A percentile compares a stretch with the other conserved stretches of the same genome.
phyloP scores from a whole-genome alignment of 768 basidiomycete genomes.

The Royoungia palumana region DNA sequence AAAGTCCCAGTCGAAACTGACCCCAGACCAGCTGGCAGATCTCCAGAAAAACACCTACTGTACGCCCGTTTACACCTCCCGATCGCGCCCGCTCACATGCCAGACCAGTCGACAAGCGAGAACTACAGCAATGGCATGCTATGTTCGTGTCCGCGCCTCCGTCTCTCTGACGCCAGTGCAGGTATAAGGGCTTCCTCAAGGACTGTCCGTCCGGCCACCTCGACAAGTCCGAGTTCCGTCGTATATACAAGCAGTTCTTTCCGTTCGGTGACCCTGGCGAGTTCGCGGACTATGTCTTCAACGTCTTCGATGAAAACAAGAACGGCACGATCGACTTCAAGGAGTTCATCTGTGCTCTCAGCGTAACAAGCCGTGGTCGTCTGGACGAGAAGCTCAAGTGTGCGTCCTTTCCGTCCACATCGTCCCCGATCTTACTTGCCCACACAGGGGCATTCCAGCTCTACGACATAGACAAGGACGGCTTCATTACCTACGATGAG shows the following conservation, averaged over 20 bases:
- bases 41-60: constrained; percentile 99
- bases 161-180: constrained; percentile 30
- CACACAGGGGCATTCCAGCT: constrained; percentile 95
- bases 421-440: constrained; percentile 16
- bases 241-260: constrained; percentile 99
- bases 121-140: constrained; percentile 91
- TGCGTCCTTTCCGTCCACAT: constrained; percentile 39
- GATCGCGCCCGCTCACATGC: constrained; percentile 18
- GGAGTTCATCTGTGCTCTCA: constrained; percentile 97
- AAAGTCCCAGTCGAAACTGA: constrained; percentile 94
- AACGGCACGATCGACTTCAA: constrained; percentile 99
- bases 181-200: constrained; percentile 99
- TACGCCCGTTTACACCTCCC: constrained; percentile 34
- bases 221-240: constrained; percentile 91
- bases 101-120: constrained; percentile 84
- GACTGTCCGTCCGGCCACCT: constrained; percentile 97
- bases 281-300: constrained; percentile 98
- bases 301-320: constrained; percentile 93
- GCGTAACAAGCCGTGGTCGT: constrained; percentile 88
- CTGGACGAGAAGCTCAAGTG: constrained; percentile 99
- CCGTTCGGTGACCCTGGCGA: constrained; percentile 97
- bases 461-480: constrained; percentile 98
- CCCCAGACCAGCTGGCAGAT: constrained; percentile 88
- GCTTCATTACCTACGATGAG: constrained; percentile 96
- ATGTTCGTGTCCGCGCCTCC: constrained; percentile 7